Percentiles rank a stretch among this genome's conserved stretches.
Evolutionary conservation across 371 early-diverging fungal genomes (phyloP).

Genomic region (Thermomucor indicae-seudaticae): DNA sequence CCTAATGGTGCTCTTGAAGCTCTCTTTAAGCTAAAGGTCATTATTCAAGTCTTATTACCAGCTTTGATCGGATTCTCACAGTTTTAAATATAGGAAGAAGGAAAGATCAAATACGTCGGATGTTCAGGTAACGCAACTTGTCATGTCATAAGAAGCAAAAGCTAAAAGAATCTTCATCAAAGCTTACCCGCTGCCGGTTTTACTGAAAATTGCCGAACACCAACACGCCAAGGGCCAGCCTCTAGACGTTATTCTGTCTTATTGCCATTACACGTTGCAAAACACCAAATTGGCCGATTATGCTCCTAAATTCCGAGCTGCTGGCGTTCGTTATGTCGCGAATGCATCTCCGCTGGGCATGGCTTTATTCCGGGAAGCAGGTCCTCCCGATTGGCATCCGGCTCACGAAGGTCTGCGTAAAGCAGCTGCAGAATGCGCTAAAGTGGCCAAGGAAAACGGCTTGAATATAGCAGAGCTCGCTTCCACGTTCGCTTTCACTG

Average conservation of each 20-base stretch:
- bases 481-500: constrained; percentile 59
- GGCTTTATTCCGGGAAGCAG: constrained; percentile 62
- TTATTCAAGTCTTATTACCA: background rate
- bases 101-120: constrained; percentile 68
- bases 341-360: constrained; percentile 79
- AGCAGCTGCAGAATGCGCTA: constrained; percentile 50
- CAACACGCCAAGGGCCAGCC: constrained; percentile 58
- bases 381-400: constrained; percentile 77
- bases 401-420: constrained; percentile 53
- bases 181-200: constrained; percentile 68
- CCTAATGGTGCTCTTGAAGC: constrained; percentile 59
- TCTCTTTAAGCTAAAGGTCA: constrained; percentile 66
- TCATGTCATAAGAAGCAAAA: background rate
- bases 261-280: constrained; percentile 75
- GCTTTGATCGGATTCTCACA: background rate
- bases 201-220: constrained; percentile 63
- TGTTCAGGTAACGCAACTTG: constrained; percentile 51
- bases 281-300: constrained; percentile 59
- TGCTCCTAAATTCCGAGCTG: constrained; percentile 48
- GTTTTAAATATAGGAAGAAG: constrained; percentile 35
- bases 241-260: constrained; percentile 67
- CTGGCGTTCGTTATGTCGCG: constrained; percentile 59
- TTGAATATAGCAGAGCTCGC: constrained; percentile 59
- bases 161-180: background rate
- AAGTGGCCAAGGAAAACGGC: constrained; percentile 28